Conservation (phyloP, 176 grass and related monocot species). For the Phragmites australis region DNA sequence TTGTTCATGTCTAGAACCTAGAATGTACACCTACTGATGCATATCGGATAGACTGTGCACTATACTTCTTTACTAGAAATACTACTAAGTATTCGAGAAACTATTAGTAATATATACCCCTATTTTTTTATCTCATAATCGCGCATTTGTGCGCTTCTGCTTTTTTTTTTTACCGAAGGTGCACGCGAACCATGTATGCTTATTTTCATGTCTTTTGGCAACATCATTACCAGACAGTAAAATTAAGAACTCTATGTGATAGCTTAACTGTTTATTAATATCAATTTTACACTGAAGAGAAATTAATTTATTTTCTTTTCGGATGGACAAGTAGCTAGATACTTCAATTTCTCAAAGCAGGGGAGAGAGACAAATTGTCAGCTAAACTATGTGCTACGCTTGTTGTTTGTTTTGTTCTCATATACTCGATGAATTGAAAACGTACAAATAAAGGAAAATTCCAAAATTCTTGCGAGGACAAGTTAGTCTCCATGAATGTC, state of each 20-base stretch:
- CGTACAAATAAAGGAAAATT: not conserved
- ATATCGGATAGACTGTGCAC: not conserved
- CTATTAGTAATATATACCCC: not conserved
- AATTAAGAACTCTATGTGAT: no score
- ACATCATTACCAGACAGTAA: no score
- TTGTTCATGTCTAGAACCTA: not conserved
- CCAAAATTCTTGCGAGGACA: not conserved
- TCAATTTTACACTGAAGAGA: not conserved
- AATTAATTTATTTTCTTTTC: not conserved
- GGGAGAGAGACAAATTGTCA: not conserved
- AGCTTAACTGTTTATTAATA: no score
- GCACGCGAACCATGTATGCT: no score
- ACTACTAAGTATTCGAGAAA: not conserved
- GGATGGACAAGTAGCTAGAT: not conserved
- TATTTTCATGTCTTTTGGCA: no score
- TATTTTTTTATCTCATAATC: not conserved
- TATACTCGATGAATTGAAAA: not conserved
- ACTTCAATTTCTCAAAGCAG: not conserved
- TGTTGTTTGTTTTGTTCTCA: constrained; percentile 18
- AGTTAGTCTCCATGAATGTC: constrained; percentile 32
- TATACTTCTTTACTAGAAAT: constrained; percentile 1
- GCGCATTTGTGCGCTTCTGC: not conserved
- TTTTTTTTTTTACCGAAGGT: not conserved
- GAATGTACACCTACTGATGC: not conserved
- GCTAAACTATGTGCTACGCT: constrained; percentile 2